Conservation (phyloP, 2,329 filamentous ascomycete species). For the Coniochaeta sp. region DNA sequence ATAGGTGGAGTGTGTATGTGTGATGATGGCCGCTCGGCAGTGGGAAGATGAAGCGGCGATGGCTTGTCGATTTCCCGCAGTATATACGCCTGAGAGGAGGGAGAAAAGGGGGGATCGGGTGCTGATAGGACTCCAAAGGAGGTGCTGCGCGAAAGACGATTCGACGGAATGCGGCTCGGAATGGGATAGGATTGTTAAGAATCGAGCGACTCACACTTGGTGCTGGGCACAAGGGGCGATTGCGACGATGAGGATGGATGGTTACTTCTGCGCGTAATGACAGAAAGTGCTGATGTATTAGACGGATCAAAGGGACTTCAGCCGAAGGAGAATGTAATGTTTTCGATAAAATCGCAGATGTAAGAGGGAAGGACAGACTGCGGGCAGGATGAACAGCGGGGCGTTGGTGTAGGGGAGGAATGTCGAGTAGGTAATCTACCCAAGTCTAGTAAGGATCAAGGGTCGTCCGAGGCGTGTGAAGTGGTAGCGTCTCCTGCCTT, state of each 20-base stretch:
- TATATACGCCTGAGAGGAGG: not conserved
- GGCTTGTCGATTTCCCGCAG: not conserved
- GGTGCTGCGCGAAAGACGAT: not conserved
- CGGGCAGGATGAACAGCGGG: slow-evolving; percentile 13
- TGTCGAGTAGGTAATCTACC: slow-evolving; percentile 14
- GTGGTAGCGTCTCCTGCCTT: slow-evolving; percentile 2
- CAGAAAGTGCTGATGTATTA: slow-evolving; percentile 11
- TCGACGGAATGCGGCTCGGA: not conserved
- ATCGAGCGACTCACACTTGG: not conserved
- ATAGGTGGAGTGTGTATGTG: not conserved
- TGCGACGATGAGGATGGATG: slow-evolving; percentile 5
- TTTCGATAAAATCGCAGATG: slow-evolving; percentile 12
- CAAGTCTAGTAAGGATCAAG: slow-evolving; percentile 20
- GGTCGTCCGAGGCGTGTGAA: slow-evolving; percentile 12
- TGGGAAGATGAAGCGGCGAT: not conserved
- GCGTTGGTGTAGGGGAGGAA: slow-evolving; percentile 9
- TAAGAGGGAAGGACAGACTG: slow-evolving; percentile 12
- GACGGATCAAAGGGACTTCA: slow-evolving; percentile 16
- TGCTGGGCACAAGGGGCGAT: slow-evolving; percentile 3
- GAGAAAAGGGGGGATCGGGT: not conserved
- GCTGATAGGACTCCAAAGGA: not conserved
- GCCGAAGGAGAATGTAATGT: slow-evolving; percentile 10
- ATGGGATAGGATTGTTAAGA: not conserved
- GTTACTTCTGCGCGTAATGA: slow-evolving; percentile 7
- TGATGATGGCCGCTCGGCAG: not conserved